phyloP scores from a whole-genome alignment of 495 filamentous ascomycete genomes.

The Amphirosellinia nigrospora region DNA sequence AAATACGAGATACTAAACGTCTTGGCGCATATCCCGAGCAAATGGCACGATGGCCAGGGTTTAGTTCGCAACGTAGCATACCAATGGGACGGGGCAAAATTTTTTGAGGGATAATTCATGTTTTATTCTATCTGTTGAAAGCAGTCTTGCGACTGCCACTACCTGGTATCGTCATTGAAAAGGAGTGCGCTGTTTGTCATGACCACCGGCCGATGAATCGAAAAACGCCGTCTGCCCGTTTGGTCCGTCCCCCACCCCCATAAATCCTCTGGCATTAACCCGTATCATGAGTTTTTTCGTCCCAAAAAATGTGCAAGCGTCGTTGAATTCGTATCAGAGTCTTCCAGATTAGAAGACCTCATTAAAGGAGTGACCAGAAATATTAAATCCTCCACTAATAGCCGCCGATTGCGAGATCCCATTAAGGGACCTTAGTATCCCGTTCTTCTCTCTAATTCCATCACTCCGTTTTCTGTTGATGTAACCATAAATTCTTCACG shows the following conservation, averaged over 20 bases:
- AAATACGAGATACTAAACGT: conserved; percentile 16
- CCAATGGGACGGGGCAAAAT: too few relatives aligned
- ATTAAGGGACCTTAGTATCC: neutral
- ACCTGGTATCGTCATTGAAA: conserved; percentile 8
- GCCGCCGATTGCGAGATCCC: neutral
- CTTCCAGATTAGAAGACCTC: neutral
- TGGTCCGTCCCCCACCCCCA: too few relatives aligned
- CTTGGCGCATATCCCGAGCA: conserved; percentile 14
- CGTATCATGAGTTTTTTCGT: conserved; percentile 1
- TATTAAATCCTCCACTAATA: neutral
- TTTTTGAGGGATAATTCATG: neutral
- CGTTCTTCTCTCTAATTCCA: neutral
- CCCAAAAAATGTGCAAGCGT: conserved; percentile 9
- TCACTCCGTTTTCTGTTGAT: conserved; percentile 10
- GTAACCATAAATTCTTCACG: neutral
- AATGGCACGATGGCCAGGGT: conserved; percentile 6
- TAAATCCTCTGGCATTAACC: neutral
- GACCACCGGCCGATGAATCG: conserved; percentile 15
- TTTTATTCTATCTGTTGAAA: conserved; percentile 18
- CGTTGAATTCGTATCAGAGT: conserved; percentile 5
- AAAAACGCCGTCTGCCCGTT: conserved; percentile 16
- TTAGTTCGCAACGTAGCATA: neutral
- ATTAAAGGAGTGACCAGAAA: conserved; percentile 17
- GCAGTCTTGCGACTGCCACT: conserved; percentile 7
- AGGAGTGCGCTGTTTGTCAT: conserved; percentile 18